A percentile compares a stretch with the other conserved stretches of the same genome.
phyloP scores from a whole-genome alignment of 352 stramenopile genomes.

The Phytophthora sojae region DNA sequence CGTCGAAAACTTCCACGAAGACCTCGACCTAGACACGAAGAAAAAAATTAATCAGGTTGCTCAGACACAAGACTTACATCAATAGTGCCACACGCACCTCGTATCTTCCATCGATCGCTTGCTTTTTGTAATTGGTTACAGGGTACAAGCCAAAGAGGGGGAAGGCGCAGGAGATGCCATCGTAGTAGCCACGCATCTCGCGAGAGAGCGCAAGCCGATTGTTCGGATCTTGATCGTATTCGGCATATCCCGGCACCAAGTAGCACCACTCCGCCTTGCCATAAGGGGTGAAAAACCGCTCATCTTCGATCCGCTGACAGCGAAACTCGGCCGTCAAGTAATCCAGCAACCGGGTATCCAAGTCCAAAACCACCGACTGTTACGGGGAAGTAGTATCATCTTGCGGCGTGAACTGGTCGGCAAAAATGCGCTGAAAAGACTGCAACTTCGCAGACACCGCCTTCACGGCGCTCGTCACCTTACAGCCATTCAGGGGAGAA shows the following conservation, averaged over 20 bases:
- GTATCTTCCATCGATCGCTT: constrained; percentile 8
- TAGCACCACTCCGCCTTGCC: background rate
- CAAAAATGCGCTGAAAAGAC: background rate
- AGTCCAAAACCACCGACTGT: background rate
- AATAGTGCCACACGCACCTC: background rate
- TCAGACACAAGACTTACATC: background rate
- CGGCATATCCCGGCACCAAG: background rate
- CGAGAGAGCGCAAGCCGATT: constrained; percentile 2
- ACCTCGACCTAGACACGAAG: constrained; percentile 3
- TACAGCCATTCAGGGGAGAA: background rate
- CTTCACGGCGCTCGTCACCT: background rate
- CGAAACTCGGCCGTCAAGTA: background rate
- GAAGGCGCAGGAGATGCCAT: constrained; percentile 1
- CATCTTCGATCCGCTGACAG: background rate
- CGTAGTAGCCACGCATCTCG: background rate
- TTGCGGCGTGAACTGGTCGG: background rate
- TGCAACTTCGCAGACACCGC: background rate
- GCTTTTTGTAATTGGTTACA: background rate
- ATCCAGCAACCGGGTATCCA: background rate
- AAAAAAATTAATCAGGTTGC: background rate
- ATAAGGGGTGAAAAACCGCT: background rate
- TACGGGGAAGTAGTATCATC: background rate
- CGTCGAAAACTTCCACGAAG: background rate
- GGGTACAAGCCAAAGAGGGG: constrained; percentile 7
- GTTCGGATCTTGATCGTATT: background rate